Percentiles rank a stretch among this genome's conserved stretches.
These are phyloP conservation scores for Schoenoplectus triqueter DNA, from an alignment of 202 grass and related monocot genomes.

Conservation along the genomic window DNA sequence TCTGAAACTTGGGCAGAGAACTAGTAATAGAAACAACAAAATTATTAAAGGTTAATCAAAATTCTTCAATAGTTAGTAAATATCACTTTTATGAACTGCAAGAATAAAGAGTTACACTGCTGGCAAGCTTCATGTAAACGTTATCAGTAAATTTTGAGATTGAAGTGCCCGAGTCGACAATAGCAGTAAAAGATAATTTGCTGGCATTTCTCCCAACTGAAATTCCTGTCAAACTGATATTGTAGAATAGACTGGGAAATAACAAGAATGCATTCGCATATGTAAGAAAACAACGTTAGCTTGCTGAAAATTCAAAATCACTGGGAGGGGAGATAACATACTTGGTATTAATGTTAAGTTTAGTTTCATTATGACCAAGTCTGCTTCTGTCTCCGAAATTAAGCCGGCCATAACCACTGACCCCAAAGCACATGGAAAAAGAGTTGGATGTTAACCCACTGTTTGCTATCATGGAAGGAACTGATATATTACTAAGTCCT, in stretches of 20 bases:
- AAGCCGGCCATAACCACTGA: constrained; percentile 33
- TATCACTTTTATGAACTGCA: not conserved
- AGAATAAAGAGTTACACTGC: constrained; percentile 27
- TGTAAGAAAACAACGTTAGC: not conserved
- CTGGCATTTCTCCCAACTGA: constrained; percentile 22
- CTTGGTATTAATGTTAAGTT: constrained; percentile 1
- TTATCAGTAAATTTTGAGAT: constrained; percentile 26
- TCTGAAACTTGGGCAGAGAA: constrained; percentile 19
- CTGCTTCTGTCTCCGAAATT: constrained; percentile 47
- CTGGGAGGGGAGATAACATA: not conserved
- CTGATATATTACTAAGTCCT: constrained; percentile 33
- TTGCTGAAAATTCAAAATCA: not conserved
- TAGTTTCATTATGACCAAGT: constrained; percentile 39
- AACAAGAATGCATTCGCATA: not conserved
- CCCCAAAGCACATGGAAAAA: constrained; percentile 51
- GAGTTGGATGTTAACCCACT: constrained; percentile 29
- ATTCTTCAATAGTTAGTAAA: constrained; percentile 4
- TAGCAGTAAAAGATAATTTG: constrained; percentile 19
- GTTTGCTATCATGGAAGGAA: constrained; percentile 42
- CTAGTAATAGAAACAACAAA: constrained; percentile 21
- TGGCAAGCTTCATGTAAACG: constrained; percentile 15
- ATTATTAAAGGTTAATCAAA: not conserved
- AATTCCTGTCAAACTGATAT: constrained; percentile 37
- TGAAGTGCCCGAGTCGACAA: constrained; percentile 42
- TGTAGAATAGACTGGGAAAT: constrained; percentile 35